phyloP scores from a whole-genome alignment of 306 rosid species.

The Fragaria ananassa region DNA sequence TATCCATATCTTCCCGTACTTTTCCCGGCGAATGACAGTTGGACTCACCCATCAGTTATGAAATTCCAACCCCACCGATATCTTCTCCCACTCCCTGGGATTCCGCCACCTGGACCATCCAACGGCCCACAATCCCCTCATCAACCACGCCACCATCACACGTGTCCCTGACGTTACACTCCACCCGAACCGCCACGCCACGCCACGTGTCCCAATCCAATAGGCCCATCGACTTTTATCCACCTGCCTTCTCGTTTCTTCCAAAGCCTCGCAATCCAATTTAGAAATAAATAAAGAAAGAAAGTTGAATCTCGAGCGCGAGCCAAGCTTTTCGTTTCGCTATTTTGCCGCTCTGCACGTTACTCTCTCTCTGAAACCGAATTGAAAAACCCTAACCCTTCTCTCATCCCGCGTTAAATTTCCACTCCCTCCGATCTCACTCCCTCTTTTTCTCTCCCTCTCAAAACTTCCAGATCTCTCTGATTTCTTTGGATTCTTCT shows the following conservation, averaged over 20 bases:
- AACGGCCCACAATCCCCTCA: neutral
- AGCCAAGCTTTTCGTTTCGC: constrained; percentile 54
- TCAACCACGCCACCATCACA: constrained; percentile 1
- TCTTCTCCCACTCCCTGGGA: neutral
- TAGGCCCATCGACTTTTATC: constrained; percentile 53
- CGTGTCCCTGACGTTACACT: constrained; percentile 35
- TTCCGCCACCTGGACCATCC: constrained; percentile 3
- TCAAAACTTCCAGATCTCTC: neutral
- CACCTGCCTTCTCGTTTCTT: constrained; percentile 59
- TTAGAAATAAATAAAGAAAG: neutral
- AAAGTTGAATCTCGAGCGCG: constrained; percentile 70
- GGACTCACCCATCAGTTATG: neutral
- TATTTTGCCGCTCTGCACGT: constrained; percentile 57
- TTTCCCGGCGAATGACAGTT: neutral
- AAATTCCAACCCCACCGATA: neutral
- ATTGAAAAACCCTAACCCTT: constrained; percentile 65
- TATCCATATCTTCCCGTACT: neutral
- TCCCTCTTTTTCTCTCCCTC: no score
- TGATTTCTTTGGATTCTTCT: constrained; percentile 21
- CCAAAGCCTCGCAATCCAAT: constrained; percentile 5
- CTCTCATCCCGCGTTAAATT: constrained; percentile 12
- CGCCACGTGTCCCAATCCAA: constrained; percentile 36
- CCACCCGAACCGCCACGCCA: constrained; percentile 14
- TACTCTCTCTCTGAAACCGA: constrained; percentile 22
- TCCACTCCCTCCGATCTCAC: neutral